Conservation (phyloP, 139 green algal species). For the Chlamydomonas sphaeroides region DNA sequence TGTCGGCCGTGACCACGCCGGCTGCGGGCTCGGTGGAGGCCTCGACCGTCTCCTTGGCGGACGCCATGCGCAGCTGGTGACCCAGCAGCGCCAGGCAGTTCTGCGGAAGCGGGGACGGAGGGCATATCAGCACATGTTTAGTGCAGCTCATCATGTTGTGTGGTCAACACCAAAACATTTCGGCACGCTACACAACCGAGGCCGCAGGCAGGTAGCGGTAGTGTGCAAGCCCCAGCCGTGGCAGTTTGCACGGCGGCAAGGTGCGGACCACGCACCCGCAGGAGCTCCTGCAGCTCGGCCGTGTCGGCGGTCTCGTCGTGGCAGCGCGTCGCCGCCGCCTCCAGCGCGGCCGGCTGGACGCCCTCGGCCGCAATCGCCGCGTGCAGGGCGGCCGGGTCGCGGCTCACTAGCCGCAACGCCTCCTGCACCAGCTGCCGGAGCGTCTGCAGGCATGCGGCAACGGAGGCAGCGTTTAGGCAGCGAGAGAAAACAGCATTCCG, state of each 20-base stretch:
- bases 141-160: no score
- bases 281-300: not conserved
- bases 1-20: no score
- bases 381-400: not conserved
- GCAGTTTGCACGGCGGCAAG: not conserved
- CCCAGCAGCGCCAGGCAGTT: slow-evolving; percentile 13
- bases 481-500: no score
- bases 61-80: not conserved
- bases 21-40: no score
- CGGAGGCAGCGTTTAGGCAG: no score
- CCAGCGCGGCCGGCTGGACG: not conserved
- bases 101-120: not conserved
- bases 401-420: not conserved
- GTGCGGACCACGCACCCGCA: not conserved
- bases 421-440: slow-evolving; percentile 1
- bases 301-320: not conserved
- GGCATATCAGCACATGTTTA: no score
- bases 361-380: not conserved
- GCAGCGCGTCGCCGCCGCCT: not conserved
- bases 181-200: no score
- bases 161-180: no score
- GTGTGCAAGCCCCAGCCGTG: no score
- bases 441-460: not conserved
- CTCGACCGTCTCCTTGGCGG: no score
- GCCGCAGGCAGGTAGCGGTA: no score